Evolutionary conservation across 163 green algal species (phyloP).

Genomic region (Coccomyxa subellipsoidea): DNA sequence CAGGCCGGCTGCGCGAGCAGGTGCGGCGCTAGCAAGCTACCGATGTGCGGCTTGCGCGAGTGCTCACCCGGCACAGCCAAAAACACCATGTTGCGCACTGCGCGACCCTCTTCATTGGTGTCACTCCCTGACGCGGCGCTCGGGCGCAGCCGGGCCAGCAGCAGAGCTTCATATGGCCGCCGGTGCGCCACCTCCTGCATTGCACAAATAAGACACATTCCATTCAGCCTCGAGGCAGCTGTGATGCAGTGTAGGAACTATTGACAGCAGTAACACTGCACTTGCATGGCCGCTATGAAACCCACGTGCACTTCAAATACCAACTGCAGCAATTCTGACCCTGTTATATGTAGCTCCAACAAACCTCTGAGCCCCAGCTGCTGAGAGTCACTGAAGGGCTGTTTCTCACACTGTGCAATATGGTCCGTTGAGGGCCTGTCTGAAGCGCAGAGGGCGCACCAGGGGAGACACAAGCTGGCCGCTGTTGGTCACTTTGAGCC

Average conservation of each 20-base stretch:
- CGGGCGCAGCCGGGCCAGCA: slow-evolving; percentile 32
- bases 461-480: slow-evolving; percentile 26
- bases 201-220: no score
- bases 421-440: no score
- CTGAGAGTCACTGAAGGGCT: no score
- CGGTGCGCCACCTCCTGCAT: slow-evolving; percentile 46
- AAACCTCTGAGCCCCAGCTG: no score
- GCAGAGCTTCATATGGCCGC: slow-evolving; percentile 63
- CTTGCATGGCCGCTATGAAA: no score
- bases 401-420: no score
- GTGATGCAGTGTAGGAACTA: no score
- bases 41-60: slow-evolving; percentile 69
- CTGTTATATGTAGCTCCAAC: no score
- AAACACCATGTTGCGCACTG: slow-evolving; percentile 38
- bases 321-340: no score
- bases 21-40: slow-evolving; percentile 33
- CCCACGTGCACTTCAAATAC: no score
- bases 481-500: slow-evolving; percentile 56
- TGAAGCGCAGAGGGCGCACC: slow-evolving; percentile 21
- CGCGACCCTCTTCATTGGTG: background rate
- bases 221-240: no score
- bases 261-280: no score
- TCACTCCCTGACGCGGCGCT: background rate
- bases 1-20: slow-evolving; percentile 22
- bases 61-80: slow-evolving; percentile 52